Evolutionary conservation across 495 filamentous ascomycete genomes (phyloP).

Genomic region (Physcia stellaris): DNA sequence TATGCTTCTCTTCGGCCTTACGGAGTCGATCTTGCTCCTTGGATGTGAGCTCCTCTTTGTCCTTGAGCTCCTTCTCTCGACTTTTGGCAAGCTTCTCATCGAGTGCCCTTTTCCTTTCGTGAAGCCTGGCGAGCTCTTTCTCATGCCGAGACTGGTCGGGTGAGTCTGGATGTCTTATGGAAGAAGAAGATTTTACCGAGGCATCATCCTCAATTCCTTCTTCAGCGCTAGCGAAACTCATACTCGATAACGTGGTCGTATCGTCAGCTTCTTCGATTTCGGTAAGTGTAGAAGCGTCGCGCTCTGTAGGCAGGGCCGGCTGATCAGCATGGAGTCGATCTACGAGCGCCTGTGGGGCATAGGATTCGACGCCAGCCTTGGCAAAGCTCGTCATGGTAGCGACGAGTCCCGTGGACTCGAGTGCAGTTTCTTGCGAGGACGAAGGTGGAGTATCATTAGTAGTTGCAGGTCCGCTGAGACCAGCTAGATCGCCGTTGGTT

Average conservation of each 20-base stretch:
- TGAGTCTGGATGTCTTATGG: slow-evolving; percentile 4
- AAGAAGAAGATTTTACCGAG: slow-evolving; percentile 7
- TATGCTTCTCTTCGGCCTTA: slow-evolving; percentile 46
- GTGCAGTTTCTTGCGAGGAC: slow-evolving; percentile 11
- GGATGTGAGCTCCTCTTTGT: slow-evolving; percentile 26
- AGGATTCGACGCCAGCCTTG: slow-evolving; percentile 26
- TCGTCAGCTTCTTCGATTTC: slow-evolving; percentile 22
- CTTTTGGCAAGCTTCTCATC: slow-evolving; percentile 51
- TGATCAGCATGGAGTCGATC: slow-evolving; percentile 32
- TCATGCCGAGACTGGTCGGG: slow-evolving; percentile 37
- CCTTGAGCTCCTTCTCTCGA: slow-evolving; percentile 30
- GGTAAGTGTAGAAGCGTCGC: slow-evolving; percentile 4
- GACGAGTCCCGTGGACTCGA: slow-evolving; percentile 21
- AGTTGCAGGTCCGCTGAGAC: slow-evolving; percentile 14
- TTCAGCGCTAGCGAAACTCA: slow-evolving; percentile 24
- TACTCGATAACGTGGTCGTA: slow-evolving; percentile 17
- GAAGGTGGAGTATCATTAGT: slow-evolving; percentile 8
- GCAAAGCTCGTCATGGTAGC: slow-evolving; percentile 30
- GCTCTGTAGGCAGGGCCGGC: slow-evolving; percentile 16
- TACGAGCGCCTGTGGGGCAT: slow-evolving; percentile 33
- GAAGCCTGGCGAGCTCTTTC: slow-evolving; percentile 62
- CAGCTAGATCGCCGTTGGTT: slow-evolving; percentile 23
- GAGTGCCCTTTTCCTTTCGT: slow-evolving; percentile 52
- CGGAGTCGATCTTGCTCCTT: slow-evolving; percentile 33
- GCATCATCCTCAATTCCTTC: slow-evolving; percentile 15